Conservation (phyloP, 1,284 basidiomycete species). For the Rhodotorula sp. region DNA sequence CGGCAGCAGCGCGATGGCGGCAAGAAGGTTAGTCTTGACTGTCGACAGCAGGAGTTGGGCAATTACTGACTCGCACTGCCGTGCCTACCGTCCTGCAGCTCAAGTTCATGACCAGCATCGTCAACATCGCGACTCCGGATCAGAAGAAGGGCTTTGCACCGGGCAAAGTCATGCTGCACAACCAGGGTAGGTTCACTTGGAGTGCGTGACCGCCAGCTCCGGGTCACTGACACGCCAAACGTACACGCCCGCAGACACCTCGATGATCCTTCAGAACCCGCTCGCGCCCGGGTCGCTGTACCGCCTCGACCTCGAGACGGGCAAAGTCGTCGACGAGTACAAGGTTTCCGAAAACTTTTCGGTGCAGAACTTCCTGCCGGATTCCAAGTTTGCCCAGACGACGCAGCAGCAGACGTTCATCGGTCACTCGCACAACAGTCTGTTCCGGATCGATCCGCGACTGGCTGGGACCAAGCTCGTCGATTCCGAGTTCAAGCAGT, state of each 20-base stretch:
- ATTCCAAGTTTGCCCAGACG: slow-evolving; percentile 92
- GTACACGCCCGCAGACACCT: slow-evolving; percentile 61
- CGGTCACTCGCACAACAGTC: slow-evolving; percentile 86
- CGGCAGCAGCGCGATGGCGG: slow-evolving; percentile 62
- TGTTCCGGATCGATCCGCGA: slow-evolving; percentile 97
- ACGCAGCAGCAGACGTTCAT: slow-evolving; percentile 90
- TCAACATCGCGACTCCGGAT: slow-evolving; percentile 76
- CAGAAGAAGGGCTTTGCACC: slow-evolving; percentile 66
- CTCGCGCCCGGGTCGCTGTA: slow-evolving; percentile 79
- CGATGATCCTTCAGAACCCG: slow-evolving; percentile 92
- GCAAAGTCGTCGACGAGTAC: slow-evolving; percentile 98
- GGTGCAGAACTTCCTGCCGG: slow-evolving; percentile 86
- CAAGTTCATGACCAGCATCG: slow-evolving; percentile 86
- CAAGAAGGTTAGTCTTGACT: slow-evolving; percentile 39
- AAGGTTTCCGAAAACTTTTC: slow-evolving; percentile 86
- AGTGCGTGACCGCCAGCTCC: neutral
- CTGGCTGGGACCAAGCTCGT: slow-evolving; percentile 87
- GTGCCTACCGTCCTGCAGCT: slow-evolving; percentile 54
- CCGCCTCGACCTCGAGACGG: slow-evolving; percentile 90
- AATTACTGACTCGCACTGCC: neutral
- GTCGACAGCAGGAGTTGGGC: neutral
- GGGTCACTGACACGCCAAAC: neutral
- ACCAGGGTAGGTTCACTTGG: slow-evolving; percentile 57
- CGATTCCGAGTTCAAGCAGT: slow-evolving; percentile 94
- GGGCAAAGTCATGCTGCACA: slow-evolving; percentile 92